Evolutionary conservation across 257 asterid genomes (phyloP), one percentile per base, ranked within the genome.

Genomic region (Handroanthus guayacan): DNA sequence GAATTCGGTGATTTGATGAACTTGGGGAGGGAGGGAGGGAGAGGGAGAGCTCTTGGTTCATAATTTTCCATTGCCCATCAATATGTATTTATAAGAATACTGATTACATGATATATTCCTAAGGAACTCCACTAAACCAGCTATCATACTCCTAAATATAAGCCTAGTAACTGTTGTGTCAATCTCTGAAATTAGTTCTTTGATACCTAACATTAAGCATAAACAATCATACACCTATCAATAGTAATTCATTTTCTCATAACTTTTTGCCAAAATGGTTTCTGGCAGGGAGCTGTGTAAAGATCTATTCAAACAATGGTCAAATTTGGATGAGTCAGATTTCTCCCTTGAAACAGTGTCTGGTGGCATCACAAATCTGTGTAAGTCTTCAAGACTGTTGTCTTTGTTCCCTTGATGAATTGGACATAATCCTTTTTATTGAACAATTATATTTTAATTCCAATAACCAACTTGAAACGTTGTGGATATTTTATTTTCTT

Each of bases 311-410:
- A 80, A 86, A 84, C 81, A 91, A 67, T 95, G 98, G 98, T 82
- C 87, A 48, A 76, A 78, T 73, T 78, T 92, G 88, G 89, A 92
- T 57, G 96, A 85, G 78, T 88, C 99, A 48, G 82, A 74, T 77
- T 86, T 91, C 85, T 87, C 97, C 75, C 87, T 89, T 48, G 95
- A 91, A 74, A 95, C 85, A 7, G 93, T 95, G 65, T 87, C 99
- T n/a, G 99, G 99, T 63, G 99, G 99, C 86, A 95, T 95, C 82
- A 95, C 99, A 71, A 95, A 95, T 85, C 82, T 88, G 47, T 80
- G 97, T 94, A 80, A 47, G 95, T 79, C 31, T 85, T 62, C 68
- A 69, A 54, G 72, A 51, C 39, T 43, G 37, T 56, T 60, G 14
- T 67, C 66, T 31, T 67, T 38, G 16, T 48, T 25, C 44, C 6